phyloP scores from a whole-genome alignment of 2,329 filamentous ascomycete species.

The Cordyceps tenuipes region DNA sequence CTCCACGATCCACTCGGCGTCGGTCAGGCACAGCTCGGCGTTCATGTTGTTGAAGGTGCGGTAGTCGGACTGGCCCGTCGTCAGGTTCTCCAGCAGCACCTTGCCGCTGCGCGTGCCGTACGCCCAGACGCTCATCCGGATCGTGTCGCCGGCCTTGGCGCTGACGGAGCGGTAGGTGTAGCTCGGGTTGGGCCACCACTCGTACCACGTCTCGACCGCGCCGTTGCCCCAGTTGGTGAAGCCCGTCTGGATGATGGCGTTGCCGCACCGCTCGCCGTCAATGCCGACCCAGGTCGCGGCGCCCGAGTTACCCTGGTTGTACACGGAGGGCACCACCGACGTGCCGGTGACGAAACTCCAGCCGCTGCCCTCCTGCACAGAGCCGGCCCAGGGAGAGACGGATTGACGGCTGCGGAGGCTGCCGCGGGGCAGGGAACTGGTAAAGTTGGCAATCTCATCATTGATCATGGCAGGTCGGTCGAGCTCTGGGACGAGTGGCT shows the following conservation, averaged over 20 bases:
- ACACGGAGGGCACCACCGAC: not conserved
- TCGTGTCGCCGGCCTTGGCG: conserved; percentile 17
- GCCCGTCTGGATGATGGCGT: conserved; percentile 30
- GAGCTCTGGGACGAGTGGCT: not conserved
- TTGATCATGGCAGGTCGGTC: conserved; percentile 4
- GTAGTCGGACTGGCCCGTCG: conserved; percentile 39
- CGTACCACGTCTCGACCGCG: conserved; percentile 31
- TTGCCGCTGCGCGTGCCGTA: conserved; percentile 15
- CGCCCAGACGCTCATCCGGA: conserved; percentile 18
- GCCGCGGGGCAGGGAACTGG: not conserved
- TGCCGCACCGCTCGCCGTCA: conserved; percentile 28
- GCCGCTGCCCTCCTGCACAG: conserved; percentile 2
- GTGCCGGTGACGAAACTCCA: not conserved
- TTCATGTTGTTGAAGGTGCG: conserved; percentile 33
- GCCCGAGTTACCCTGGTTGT: not conserved
- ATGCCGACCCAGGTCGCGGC: conserved; percentile 34
- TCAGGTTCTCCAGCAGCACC: conserved; percentile 32
- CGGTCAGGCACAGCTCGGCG: conserved; percentile 36
- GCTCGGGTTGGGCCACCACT: conserved; percentile 32
- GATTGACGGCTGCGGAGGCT: not conserved
- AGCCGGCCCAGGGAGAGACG: not conserved
- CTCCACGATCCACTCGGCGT: conserved; percentile 54
- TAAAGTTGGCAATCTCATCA: not conserved
- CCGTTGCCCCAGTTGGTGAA: conserved; percentile 29
- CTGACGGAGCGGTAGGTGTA: conserved; percentile 24